These are phyloP conservation scores for Pseudopediastrum boryanum DNA, from an alignment of 139 green algal species.

Conservation along the genomic window DNA sequence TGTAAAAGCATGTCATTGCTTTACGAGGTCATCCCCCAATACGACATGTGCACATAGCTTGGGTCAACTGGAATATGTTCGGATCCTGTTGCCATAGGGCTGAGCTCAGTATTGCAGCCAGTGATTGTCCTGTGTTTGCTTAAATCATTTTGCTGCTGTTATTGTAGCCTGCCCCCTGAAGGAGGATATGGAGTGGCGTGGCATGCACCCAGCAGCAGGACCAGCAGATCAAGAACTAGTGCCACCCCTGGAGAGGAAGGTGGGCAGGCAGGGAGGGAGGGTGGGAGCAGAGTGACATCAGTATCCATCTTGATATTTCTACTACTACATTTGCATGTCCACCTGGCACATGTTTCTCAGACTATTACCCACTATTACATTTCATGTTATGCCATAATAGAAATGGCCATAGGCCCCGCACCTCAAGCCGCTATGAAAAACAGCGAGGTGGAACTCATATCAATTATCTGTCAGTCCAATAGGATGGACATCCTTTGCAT, in stretches of 20 bases:
- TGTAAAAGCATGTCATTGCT: background rate
- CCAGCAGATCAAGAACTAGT: slow-evolving; percentile 52
- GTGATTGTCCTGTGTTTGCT: background rate
- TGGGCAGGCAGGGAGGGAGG: no score
- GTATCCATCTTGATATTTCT: background rate
- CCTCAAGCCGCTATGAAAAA: no score
- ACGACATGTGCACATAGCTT: background rate
- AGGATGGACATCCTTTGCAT: no score
- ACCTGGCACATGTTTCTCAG: no score
- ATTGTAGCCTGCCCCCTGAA: slow-evolving; percentile 54
- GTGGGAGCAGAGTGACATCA: no score
- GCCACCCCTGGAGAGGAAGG: slow-evolving; percentile 50
- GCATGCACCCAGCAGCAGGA: slow-evolving; percentile 49
- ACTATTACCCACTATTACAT: no score
- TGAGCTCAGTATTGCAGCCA: background rate
- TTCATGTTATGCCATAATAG: no score
- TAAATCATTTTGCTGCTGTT: background rate
- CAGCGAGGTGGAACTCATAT: no score
- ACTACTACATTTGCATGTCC: no score
- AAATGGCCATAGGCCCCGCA: no score
- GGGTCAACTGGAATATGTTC: background rate
- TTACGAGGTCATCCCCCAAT: background rate
- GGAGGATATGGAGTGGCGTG: slow-evolving; percentile 72
- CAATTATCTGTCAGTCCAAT: no score
- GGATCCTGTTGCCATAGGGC: background rate